phyloP scores from a whole-genome alignment of 192 early-diverging fungal species.

The Coemansia sp. region DNA sequence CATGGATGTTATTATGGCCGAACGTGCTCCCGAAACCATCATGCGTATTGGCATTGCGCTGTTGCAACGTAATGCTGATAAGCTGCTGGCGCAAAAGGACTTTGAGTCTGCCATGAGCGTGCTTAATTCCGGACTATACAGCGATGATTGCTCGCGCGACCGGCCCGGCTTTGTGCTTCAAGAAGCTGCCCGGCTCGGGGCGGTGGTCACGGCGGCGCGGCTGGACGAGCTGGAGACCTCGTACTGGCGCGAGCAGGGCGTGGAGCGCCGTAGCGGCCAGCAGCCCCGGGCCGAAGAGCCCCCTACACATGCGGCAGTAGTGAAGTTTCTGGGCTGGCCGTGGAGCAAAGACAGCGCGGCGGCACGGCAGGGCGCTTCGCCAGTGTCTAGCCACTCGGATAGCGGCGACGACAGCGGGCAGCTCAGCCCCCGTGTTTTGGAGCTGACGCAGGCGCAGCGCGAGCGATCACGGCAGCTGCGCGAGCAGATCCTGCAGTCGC shows the following conservation, averaged over 20 bases:
- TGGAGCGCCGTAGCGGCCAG: conserved; percentile 1
- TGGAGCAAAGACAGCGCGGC: conserved; percentile 30
- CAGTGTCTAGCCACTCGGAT: background rate
- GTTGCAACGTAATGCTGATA: conserved; percentile 74
- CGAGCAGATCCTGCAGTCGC: conserved; percentile 37
- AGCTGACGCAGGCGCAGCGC: conserved; percentile 32
- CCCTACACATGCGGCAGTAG: conserved; percentile 16
- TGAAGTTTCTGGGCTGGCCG: conserved; percentile 46
- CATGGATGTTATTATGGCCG: conserved; percentile 87
- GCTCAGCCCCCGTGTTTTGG: conserved; percentile 32
- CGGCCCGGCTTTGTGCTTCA: conserved; percentile 61
- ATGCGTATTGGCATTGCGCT: conserved; percentile 86
- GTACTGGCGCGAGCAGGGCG: conserved; percentile 33
- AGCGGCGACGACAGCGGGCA: conserved; percentile 1
- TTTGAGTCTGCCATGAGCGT: conserved; percentile 83
- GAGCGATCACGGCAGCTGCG: conserved; percentile 35
- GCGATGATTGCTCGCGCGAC: conserved; percentile 59
- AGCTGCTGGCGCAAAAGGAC: conserved; percentile 66
- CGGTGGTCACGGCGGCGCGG: conserved; percentile 64
- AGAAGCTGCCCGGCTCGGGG: conserved; percentile 72
- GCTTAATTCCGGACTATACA: conserved; percentile 82
- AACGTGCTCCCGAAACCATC: conserved; percentile 87
- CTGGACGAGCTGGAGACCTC: conserved; percentile 64
- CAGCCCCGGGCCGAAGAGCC: background rate
- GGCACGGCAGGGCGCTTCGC: background rate